These are phyloP conservation scores for Amanita muscaria DNA, from an alignment of 768 basidiomycete species.

Conservation along the genomic window DNA sequence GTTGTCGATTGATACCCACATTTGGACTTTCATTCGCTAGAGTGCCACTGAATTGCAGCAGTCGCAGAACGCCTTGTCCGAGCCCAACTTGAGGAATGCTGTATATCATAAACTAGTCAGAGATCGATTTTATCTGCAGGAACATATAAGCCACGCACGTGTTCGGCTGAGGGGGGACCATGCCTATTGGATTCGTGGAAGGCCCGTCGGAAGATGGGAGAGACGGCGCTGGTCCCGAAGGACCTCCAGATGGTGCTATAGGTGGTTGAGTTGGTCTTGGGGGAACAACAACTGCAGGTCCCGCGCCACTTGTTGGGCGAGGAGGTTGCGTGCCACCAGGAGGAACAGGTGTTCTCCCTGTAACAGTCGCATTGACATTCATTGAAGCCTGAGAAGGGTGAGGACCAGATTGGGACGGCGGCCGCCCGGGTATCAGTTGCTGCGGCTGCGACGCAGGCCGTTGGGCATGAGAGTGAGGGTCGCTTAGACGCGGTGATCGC, in stretches of 20 bases:
- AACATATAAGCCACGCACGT: constrained; percentile 1
- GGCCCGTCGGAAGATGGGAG: constrained; percentile 22
- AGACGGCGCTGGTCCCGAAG: constrained; percentile 3
- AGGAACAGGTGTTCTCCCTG: constrained; percentile 11
- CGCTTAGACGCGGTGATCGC: constrained; percentile 25
- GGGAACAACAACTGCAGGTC: constrained; percentile 10
- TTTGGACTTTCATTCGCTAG: constrained; percentile 45
- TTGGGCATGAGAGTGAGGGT: constrained; percentile 38
- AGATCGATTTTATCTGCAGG: not conserved
- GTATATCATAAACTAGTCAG: not conserved
- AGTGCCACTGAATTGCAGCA: constrained; percentile 64
- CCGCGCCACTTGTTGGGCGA: constrained; percentile 3
- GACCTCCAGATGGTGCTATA: constrained; percentile 11
- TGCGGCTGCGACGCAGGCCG: constrained; percentile 56
- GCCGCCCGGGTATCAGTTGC: constrained; percentile 35
- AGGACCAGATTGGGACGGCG: constrained; percentile 38
- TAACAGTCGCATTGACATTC: not conserved
- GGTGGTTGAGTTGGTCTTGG: constrained; percentile 9
- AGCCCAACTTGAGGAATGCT: constrained; percentile 30
- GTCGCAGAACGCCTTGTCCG: constrained; percentile 56
- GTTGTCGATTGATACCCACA: constrained; percentile 24
- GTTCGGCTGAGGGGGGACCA: constrained; percentile 8
- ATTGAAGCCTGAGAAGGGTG: constrained; percentile 7
- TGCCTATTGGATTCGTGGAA: constrained; percentile 3
- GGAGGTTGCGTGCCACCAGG: constrained; percentile 3